phyloP scores from a whole-genome alignment of 441 rosid species.

The Melastoma candidum region DNA sequence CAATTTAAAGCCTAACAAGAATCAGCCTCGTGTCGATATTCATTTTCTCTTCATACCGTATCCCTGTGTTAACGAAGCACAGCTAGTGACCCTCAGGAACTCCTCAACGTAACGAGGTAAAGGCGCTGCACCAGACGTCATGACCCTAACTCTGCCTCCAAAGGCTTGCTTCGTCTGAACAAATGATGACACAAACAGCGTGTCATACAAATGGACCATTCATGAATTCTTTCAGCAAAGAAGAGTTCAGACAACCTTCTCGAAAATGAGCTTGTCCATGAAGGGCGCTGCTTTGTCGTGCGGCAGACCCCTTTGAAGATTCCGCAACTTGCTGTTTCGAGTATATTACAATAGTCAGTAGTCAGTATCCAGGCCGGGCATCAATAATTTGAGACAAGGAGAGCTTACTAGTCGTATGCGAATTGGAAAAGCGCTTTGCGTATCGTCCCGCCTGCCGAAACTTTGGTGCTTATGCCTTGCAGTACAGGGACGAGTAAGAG shows the following conservation, averaged over 20 bases:
- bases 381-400: neutral
- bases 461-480: slow-evolving; percentile 57
- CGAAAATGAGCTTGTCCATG: slow-evolving; percentile 63
- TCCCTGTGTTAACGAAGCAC: slow-evolving; percentile 81
- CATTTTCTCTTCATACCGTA: slow-evolving; percentile 42
- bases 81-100: slow-evolving; percentile 65
- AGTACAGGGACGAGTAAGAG: slow-evolving; percentile 11
- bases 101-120: slow-evolving; percentile 83
- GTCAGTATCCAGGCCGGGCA: neutral
- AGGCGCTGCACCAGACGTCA: slow-evolving; percentile 96
- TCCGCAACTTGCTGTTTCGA: slow-evolving; percentile 50
- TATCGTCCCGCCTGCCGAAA: slow-evolving; percentile 55
- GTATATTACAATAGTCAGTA: slow-evolving; percentile 15
- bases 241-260: slow-evolving; percentile 38
- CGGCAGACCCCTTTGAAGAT: slow-evolving; percentile 60
- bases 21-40: neutral
- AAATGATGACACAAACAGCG: neutral
- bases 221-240: too few relatives aligned
- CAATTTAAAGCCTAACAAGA: neutral
- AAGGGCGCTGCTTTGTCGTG: slow-evolving; percentile 80
- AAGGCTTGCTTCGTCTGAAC: slow-evolving; percentile 60
- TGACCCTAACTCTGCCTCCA: slow-evolving; percentile 67
- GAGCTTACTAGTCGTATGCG: slow-evolving; percentile 72
- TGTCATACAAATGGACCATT: too few relatives aligned
- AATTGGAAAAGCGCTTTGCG: slow-evolving; percentile 54